Evolutionary conservation across 169 alveolate species (phyloP).

Genomic region (Besnoitia besnoiti): DNA sequence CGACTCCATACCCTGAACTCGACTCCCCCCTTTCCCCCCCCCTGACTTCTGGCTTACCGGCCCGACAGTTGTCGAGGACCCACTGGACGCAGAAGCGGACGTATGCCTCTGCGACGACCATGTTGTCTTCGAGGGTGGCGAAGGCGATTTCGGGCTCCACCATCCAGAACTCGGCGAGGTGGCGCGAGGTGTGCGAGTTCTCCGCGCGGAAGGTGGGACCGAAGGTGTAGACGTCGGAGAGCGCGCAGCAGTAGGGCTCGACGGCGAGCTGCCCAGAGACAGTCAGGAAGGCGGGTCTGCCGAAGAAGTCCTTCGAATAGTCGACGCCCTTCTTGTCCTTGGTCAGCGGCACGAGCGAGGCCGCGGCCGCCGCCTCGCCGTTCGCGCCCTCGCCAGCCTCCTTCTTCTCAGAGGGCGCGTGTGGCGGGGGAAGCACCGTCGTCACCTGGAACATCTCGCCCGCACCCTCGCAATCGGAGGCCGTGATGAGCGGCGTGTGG

Average conservation of each 20-base stretch:
- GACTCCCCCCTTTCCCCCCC: background rate
- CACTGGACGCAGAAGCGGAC: conserved; percentile 92
- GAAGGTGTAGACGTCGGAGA: conserved; percentile 98
- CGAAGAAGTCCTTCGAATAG: conserved; percentile 95
- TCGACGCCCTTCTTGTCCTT: conserved; percentile 45
- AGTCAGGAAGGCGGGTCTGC: conserved; percentile 94
- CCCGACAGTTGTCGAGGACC: conserved; percentile 86
- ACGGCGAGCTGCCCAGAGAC: conserved; percentile 97
- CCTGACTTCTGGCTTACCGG: conserved; percentile 74
- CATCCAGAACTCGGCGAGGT: conserved; percentile 99
- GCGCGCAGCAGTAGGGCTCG: conserved; percentile 93
- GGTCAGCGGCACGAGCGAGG: background rate
- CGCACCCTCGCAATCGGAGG: conserved; percentile 99
- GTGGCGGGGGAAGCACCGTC: conserved; percentile 84
- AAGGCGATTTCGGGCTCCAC: conserved; percentile 98
- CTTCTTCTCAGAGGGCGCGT: conserved; percentile 73
- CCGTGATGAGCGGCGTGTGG: conserved; percentile 98
- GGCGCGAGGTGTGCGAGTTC: conserved; percentile 96
- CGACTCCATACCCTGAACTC: too few relatives aligned
- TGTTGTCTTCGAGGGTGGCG: conserved; percentile 88
- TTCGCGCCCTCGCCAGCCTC: conserved; percentile 41
- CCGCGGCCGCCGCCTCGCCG: conserved; percentile 10
- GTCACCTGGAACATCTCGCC: conserved; percentile 99
- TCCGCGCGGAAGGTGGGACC: conserved; percentile 99
- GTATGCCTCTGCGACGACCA: conserved; percentile 97